phyloP scores from a whole-genome alignment of 768 basidiomycete genomes.

The Psilocybe cubensis region DNA sequence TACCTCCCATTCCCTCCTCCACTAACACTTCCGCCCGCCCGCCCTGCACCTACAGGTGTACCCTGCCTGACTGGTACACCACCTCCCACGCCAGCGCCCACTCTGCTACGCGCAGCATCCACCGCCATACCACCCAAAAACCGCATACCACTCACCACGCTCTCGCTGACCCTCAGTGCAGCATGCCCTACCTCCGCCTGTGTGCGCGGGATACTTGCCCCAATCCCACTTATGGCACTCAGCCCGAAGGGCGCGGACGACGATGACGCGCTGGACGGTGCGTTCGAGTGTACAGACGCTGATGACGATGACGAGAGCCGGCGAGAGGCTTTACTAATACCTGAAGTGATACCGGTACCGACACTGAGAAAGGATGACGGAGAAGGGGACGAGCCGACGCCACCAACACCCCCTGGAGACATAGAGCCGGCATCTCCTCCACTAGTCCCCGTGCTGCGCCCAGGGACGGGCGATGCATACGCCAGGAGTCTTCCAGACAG shows the following conservation, averaged over 20 bases:
- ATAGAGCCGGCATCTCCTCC: no score
- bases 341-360: background rate
- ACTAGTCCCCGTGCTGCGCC: background rate
- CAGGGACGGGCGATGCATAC: constrained; percentile 40
- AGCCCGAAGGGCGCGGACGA: constrained; percentile 25
- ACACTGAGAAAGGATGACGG: constrained; percentile 2
- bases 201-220: constrained; percentile 22
- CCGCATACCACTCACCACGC: constrained; percentile 65
- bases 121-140: constrained; percentile 65
- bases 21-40: constrained; percentile 21
- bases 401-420: background rate
- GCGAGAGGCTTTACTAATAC: constrained; percentile 9
- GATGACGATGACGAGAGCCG: constrained; percentile 26
- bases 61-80: constrained; percentile 2
- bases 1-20: constrained; percentile 37
- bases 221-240: constrained; percentile 13
- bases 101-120: constrained; percentile 46
- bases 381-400: background rate
- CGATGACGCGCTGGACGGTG: constrained; percentile 13
- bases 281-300: constrained; percentile 10
- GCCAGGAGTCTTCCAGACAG: constrained; percentile 68
- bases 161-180: constrained; percentile 63
- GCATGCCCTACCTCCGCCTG: constrained; percentile 54
- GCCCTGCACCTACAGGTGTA: constrained; percentile 1
- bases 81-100: constrained; percentile 20